Base-by-base conservation (phyloP, 345 rosid genomes). In the Iberis pinnata region DNA sequence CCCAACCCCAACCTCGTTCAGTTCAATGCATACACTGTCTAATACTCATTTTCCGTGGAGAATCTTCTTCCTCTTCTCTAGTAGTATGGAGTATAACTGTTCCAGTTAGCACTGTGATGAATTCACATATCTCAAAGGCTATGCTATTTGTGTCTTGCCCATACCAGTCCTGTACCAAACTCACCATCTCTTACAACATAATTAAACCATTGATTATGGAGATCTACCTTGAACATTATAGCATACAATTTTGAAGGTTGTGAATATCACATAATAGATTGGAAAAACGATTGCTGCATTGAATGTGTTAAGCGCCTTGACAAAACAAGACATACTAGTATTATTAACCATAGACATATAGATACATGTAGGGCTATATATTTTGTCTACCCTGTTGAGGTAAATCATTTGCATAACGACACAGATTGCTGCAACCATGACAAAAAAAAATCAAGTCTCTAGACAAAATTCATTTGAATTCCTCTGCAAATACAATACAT, bases 361-460 rank as follows among this genome's bases (percentile, higher is more conserved):
- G 7, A 8, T n/a, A n/a, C n/a, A n/a, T n/a, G n/a, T n/a, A n/a
- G n/a, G n/a, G n/a, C 25, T 22, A 22, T 22, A 33, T 9, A 7
- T 12, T 26, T 37, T 18, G 26, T 63, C 46, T 45, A 86, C 96
- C 90, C 75, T 90, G 78, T 90, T 90, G 24, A 90, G 79, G 72
- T 90, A 90, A 66, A 84, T 90, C 77, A 90, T 71, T 61, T 90
- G 96, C 5, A 81, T 79, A 25, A 90, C 49, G 52, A 86, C 96
- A 76, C 96, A 90, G 17, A 84, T 72, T 37, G 78, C 71, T 9
- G 98, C 92, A 63, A 86, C 96, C 49, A 87, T 80, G 47, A 78
- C 50, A 64, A 90, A 90, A 64, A 90, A 90, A 72, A 80, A 84
- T 95, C 98, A 90, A 63, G 94, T 90, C 75, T 87, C 82, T 13